A percentile compares a stretch with the other conserved stretches of the same genome.
Evolutionary conservation across 805 yeast species (phyloP).

Genomic region (Saccharomycopsis fibuligera): DNA sequence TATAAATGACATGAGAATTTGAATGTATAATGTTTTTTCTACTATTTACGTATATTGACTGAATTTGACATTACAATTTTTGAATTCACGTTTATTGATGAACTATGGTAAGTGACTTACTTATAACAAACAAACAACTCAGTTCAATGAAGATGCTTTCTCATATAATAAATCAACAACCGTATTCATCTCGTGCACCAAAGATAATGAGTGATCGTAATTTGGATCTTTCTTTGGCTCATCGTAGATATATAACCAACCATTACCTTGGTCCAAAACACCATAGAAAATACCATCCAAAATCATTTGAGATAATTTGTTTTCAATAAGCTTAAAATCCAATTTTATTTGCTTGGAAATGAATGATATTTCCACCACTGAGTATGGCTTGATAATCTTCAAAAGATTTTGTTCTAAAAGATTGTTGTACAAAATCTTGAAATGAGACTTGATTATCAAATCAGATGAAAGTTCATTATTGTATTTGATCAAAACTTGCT

Average conservation of each 20-base stretch:
- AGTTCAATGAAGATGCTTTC: slow-evolving; percentile 82
- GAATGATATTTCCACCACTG: slow-evolving; percentile 89
- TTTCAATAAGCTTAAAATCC: slow-evolving; percentile 83
- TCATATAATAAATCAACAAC: slow-evolving; percentile 91
- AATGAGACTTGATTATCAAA: slow-evolving; percentile 83
- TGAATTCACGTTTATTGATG: too few relatives aligned
- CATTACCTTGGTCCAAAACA: slow-evolving; percentile 96
- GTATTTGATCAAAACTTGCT: slow-evolving; percentile 68
- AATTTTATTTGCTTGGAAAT: slow-evolving; percentile 84
- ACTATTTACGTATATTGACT: too few relatives aligned
- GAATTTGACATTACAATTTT: too few relatives aligned
- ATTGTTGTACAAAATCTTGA: slow-evolving; percentile 88
- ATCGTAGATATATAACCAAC: slow-evolving; percentile 90
- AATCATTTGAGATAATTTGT: slow-evolving; percentile 93
- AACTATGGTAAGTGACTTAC: too few relatives aligned
- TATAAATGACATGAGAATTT: too few relatives aligned
- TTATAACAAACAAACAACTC: too few relatives aligned
- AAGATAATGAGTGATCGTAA: slow-evolving; percentile 79
- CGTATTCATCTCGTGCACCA: slow-evolving; percentile 77
- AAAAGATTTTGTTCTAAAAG: slow-evolving; percentile 87
- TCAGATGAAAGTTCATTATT: slow-evolving; percentile 75
- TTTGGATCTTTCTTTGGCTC: slow-evolving; percentile 84
- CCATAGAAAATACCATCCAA: slow-evolving; percentile 93
- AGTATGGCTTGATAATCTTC: slow-evolving; percentile 93
- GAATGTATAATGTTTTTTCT: too few relatives aligned